Evolutionary conservation across 139 green algal genomes (phyloP).

Genomic region (Haematococcus lacustris): DNA sequence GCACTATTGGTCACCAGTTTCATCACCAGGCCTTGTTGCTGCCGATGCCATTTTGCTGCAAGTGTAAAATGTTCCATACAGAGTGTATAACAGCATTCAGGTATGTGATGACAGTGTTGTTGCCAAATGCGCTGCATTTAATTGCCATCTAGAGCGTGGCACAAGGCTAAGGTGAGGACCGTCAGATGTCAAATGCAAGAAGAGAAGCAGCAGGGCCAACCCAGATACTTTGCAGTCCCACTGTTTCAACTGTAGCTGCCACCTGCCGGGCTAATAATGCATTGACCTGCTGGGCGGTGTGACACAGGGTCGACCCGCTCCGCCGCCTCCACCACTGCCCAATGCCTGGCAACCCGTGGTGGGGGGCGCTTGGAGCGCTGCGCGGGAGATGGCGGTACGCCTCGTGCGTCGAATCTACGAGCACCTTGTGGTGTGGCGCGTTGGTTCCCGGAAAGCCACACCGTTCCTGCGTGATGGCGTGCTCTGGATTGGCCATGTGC

Average conservation of each 20-base stretch:
- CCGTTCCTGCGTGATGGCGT: constrained; percentile 19
- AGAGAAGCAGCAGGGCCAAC: not conserved
- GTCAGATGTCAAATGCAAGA: not conserved
- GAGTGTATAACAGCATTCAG: too few species aligned
- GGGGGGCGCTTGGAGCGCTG: not conserved
- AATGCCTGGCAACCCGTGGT: constrained; percentile 4
- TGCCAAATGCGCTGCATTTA: too few species aligned
- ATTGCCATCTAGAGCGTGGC: too few species aligned
- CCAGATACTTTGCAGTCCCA: not conserved
- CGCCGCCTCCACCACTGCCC: constrained; percentile 6
- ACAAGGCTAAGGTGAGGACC: not conserved
- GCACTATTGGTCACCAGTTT: too few species aligned
- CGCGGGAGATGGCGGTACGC: constrained; percentile 15
- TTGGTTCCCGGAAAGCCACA: not conserved
- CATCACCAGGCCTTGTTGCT: too few species aligned
- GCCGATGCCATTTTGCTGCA: too few species aligned
- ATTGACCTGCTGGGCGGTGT: not conserved
- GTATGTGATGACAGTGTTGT: too few species aligned
- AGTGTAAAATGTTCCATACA: too few species aligned
- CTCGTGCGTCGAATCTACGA: constrained; percentile 14
- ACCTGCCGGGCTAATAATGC: too few species aligned
- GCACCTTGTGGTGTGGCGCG: not conserved
- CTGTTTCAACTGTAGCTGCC: not conserved
- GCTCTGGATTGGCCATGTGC: constrained; percentile 23
- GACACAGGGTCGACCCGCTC: constrained; percentile 11